Base-by-base conservation (phyloP, 208 protist species). In the Acanthamoeba sp. region DNA sequence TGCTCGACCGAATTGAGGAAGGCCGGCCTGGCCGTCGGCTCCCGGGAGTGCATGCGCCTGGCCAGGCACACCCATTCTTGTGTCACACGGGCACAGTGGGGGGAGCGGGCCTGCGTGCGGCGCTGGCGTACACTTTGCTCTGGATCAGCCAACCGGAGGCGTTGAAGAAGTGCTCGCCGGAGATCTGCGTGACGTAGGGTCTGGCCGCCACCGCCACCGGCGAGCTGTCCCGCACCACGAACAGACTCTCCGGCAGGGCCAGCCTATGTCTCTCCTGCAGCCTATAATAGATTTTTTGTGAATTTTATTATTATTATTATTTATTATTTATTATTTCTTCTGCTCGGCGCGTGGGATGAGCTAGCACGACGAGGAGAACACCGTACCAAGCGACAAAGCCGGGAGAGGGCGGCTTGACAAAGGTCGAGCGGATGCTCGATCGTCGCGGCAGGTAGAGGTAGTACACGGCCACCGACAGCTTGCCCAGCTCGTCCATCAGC, bases 221-320 rank as follows among this genome's bases (percentile, higher is more conserved):
- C 24, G 76, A 84, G 34, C 27, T 32, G 24, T 84, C 76, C 1
- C 76, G 16, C 22, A 55, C 42, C 40, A 84, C 76, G 36, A 84
- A 52, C 76, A 84, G 40, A 18, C 40, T 55, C 40, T 84, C 76
- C 27, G 76, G 7, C 24, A 84, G 42, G 16, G 38, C 2, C 9
- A 84, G 76, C 38, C 76, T 9, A 18, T 84, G 76, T 18, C 76
- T 12, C 42, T 84, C 76, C 55, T 84, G 76, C 5, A 84, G 42
- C 76, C 69, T 78, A 64, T 7, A 6, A 14, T n/a, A 10, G 14
- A 22, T n/a, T n/a, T n/a, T n/a, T n/a, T n/a, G n/a, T n/a, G n/a
- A n/a, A n/a, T n/a, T n/a, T n/a, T n/a, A n/a, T n/a, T n/a, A n/a
- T n/a, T n/a, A n/a, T n/a, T n/a, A n/a, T n/a, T n/a, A n/a, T n/a